Evolutionary conservation across 345 rosid species (phyloP), one percentile per base, ranked within the genome.

Genomic region (Ricinus communis): DNA sequence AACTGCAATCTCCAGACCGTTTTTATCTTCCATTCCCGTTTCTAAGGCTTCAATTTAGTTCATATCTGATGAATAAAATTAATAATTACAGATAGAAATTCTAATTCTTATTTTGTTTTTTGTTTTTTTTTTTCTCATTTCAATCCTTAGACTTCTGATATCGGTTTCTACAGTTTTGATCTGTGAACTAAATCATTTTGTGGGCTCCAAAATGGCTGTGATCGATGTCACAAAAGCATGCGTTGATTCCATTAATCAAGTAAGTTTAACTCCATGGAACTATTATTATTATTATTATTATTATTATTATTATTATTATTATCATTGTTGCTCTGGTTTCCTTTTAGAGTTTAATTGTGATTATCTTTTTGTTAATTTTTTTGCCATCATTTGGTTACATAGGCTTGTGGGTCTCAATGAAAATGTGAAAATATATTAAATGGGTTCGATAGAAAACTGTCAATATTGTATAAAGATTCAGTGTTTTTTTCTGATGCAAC

Each of bases 211-310:
- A 49, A 88, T 87, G 93, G 93, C 91, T 75, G 30, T 84, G 81
- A 80, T 82, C 66, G 96, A 93, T 78, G 86, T 93, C 57, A 85
- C 85, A 58, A 90, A 86, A 71, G 86, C 86, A 63, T 89, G 90
- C 85, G 86, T 87, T 67, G 91, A 87, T 78, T 89, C 98, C 78
- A 83, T 93, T 83, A 65, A 75, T 69, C 90, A 86, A 75, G 98
- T 93, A 74, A 90, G 83, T 81, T 43, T 43, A 3, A 8, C 8
- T 43, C 14, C 47, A 8, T 43, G 43, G 9, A 38, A 38, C 43
- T 38, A 9, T 9, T 38, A 38, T 55, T 16, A 15, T 31, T n/a
- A n/a, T n/a, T n/a, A n/a, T n/a, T n/a, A n/a, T n/a, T n/a, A n/a
- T n/a, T n/a, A 60, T 1, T 40, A 22, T 55, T 9, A 10, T 41